Percentiles rank a stretch among this genome's conserved stretches.
phyloP scores from a whole-genome alignment of 177 flowering plant genomes.

The Vitis hybrid region DNA sequence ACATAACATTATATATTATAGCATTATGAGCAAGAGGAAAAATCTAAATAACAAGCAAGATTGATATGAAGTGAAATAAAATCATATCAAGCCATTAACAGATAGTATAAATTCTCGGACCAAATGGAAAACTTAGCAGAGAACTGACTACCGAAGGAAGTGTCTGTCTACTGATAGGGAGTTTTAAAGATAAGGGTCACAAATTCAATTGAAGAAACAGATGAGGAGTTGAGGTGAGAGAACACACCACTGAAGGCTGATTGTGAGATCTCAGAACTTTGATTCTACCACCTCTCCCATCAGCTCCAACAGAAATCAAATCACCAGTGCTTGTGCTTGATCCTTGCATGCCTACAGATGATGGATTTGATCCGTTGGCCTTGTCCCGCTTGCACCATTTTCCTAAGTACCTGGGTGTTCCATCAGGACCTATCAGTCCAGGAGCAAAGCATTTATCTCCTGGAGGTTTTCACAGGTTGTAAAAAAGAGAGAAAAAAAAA shows the following conservation, averaged over 20 bases:
- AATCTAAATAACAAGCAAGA: too few relatives aligned
- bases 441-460: constrained; percentile 66
- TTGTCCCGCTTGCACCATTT: constrained; percentile 86
- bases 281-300: constrained; percentile 90
- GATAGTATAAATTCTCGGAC: too few relatives aligned
- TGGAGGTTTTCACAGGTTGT: constrained; percentile 15
- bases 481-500: too few relatives aligned
- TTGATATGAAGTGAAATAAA: too few relatives aligned
- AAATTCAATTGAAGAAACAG: not conserved
- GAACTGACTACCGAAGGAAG: too few relatives aligned
- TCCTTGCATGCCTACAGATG: constrained; percentile 25
- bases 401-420: constrained; percentile 68
- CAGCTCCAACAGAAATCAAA: constrained; percentile 83
- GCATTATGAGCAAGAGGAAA: too few relatives aligned
- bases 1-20: too few relatives aligned
- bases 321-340: constrained; percentile 32
- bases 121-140: too few relatives aligned
- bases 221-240: not conserved
- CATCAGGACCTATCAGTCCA: constrained; percentile 81
- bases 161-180: too few relatives aligned
- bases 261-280: constrained; percentile 68
- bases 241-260: constrained; percentile 49
- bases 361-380: constrained; percentile 25
- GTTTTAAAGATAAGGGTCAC: not conserved
- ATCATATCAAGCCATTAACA: too few relatives aligned